Base-by-base conservation (phyloP, 1,284 basidiomycete genomes). In the Ceratobasidium sp. region DNA sequence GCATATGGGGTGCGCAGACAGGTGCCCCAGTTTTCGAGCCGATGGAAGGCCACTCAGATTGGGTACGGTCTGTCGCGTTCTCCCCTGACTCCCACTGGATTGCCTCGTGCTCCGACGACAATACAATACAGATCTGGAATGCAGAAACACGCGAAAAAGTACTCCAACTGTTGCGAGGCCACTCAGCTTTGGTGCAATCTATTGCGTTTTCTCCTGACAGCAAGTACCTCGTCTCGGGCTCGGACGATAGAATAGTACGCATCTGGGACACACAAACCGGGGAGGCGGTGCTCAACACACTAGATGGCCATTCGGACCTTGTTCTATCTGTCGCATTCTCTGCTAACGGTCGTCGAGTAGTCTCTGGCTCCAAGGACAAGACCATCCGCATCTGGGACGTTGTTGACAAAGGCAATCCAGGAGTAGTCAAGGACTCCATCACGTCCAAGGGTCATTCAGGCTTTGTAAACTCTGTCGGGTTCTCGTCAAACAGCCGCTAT, bases 391-490 rank as follows among this genome's bases (percentile, higher is more conserved):
- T 78, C 20, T 78, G 77, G 77, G 41, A 60, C 60, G 44, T 46
- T 3, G 57, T 27, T 16, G 62, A 5, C n/a, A 41, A 55, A 4
- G 41, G 46, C n/a, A 54, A 4, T 16, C 1, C 48, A 20, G 20
- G 48, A 50, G 16, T n/a, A 14, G 30, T 48, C 27, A 30, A 30
- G 2, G 2, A 30, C 27, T 2, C 27, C 14, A n/a, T 52, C 12
- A 62, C 65, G 1, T 20, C 4, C 20, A 12, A 7, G 20, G 73
- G 78, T 27, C 74, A 77, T 41, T 77, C 74, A 7, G 55, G 64
- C n/a, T n/a, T n/a, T 27, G 77, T 78, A 33, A 4, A 12, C 41
- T 78, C 35, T 54, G 60, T 78, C 6, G 77, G 66, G 6, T 79
- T 78, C 54, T 77, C 67, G 18, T 59, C 77, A 27, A 69, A 78